Evolutionary conservation across 2,329 filamentous ascomycete species (phyloP).

Genomic region (Aspergillus tamarii): DNA sequence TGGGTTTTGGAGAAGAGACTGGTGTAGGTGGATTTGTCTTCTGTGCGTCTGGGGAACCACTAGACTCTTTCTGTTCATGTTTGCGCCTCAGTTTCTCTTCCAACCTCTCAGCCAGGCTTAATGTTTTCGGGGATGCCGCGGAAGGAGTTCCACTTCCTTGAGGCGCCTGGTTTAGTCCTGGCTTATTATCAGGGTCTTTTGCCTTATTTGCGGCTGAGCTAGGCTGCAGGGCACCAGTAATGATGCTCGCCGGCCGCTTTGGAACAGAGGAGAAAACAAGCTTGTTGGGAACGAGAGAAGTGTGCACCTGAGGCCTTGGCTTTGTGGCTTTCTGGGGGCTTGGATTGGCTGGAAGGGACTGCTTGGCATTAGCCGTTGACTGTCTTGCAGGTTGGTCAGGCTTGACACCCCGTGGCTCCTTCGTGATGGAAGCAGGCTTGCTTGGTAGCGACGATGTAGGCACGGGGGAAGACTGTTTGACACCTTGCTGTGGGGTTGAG

Average conservation of each 20-base stretch:
- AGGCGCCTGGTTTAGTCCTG: not conserved
- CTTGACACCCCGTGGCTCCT: not conserved
- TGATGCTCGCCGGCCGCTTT: conserved; percentile 26
- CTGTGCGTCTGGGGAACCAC: conserved; percentile 12
- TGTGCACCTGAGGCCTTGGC: not conserved
- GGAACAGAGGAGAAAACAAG: conserved; percentile 5
- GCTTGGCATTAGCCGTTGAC: not conserved
- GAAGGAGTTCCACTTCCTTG: conserved; percentile 12
- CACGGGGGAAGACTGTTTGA: not conserved
- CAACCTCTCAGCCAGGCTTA: conserved; percentile 20
- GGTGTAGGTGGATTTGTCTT: conserved; percentile 1
- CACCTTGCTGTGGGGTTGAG: not conserved
- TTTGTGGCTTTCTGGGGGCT: not conserved
- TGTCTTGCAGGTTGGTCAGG: not conserved
- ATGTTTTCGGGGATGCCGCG: conserved; percentile 15
- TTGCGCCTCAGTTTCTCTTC: conserved; percentile 35
- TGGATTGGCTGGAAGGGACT: not conserved
- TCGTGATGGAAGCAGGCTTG: not conserved
- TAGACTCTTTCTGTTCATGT: conserved; percentile 30
- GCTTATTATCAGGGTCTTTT: not conserved
- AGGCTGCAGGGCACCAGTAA: conserved; percentile 14
- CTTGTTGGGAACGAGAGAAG: not conserved
- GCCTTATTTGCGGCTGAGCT: conserved; percentile 19
- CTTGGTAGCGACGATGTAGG: not conserved
- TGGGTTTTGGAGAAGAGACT: not conserved